Conservation (phyloP, 306 rosid genomes). For the Aeschynomene evenia region DNA sequence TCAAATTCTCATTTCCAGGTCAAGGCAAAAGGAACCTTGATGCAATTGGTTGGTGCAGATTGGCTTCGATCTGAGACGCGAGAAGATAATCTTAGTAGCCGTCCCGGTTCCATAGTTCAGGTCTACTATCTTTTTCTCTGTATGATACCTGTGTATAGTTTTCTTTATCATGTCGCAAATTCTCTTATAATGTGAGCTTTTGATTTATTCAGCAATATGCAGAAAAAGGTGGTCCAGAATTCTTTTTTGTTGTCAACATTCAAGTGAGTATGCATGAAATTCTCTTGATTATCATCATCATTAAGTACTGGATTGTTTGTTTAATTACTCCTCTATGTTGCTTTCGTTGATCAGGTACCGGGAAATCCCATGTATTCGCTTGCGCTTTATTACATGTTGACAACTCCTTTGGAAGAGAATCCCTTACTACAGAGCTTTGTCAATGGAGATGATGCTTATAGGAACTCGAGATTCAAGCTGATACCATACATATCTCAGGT, state of each 20-base stretch:
- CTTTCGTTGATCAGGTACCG: constrained; percentile 54
- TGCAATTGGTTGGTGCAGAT: constrained; percentile 83
- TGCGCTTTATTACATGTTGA: constrained; percentile 74
- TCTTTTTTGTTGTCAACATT: constrained; percentile 76
- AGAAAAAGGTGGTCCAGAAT: constrained; percentile 66
- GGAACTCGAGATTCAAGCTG: constrained; percentile 89
- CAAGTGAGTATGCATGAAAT: constrained; percentile 59
- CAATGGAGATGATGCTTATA: constrained; percentile 78
- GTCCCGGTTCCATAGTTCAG: constrained; percentile 69
- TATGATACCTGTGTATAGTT: not conserved
- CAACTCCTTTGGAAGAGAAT: constrained; percentile 69
- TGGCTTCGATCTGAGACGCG: constrained; percentile 66
- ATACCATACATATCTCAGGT: constrained; percentile 65
- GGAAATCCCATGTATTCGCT: constrained; percentile 59
- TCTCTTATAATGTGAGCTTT: not conserved
- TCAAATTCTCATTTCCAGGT: constrained; percentile 46
- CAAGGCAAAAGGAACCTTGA: constrained; percentile 63
- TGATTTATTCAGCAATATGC: constrained; percentile 59
- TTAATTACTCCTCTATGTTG: not conserved
- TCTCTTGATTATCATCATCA: not conserved
- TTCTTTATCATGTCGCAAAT: not conserved
- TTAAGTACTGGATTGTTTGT: not conserved
- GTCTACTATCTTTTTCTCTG: constrained; percentile 38
- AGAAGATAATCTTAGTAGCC: constrained; percentile 76
- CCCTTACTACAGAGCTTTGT: constrained; percentile 67